A percentile compares a stretch with the other conserved stretches of the same genome.
phyloP scores from a whole-genome alignment of 768 basidiomycete genomes.

The Pseudohyphozyma bogoriensis region DNA sequence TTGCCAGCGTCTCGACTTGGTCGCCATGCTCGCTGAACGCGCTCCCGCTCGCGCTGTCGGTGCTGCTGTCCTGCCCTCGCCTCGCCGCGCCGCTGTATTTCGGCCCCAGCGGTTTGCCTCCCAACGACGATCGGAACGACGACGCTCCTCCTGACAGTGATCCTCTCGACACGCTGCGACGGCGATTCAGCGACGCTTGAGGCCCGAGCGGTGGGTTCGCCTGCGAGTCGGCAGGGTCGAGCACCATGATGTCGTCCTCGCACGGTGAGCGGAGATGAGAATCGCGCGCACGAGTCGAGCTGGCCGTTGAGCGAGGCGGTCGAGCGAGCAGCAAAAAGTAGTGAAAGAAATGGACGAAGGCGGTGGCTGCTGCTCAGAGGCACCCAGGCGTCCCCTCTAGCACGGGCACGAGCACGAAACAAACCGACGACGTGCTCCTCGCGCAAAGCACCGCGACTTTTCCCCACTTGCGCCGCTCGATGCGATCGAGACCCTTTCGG shows the following conservation, averaged over 20 bases:
- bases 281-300: background rate
- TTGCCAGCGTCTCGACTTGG: background rate
- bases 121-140: conserved; percentile 13
- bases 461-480: background rate
- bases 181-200: background rate
- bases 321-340: no score
- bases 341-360: no score
- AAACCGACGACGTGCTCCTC: background rate
- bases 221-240: background rate
- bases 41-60: background rate
- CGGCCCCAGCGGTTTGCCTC: conserved; percentile 9
- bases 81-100: background rate
- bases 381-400: background rate
- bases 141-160: background rate
- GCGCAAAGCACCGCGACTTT: background rate
- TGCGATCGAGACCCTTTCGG: background rate
- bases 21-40: background rate
- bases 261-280: no score
- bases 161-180: background rate
- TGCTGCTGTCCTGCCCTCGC: background rate
- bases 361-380: no score
- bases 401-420: background rate
- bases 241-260: background rate
- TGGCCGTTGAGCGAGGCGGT: no score
- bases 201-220: background rate